These are phyloP conservation scores for Candida multigemmis DNA, from an alignment of 805 yeast genomes.

Conservation along the genomic window DNA sequence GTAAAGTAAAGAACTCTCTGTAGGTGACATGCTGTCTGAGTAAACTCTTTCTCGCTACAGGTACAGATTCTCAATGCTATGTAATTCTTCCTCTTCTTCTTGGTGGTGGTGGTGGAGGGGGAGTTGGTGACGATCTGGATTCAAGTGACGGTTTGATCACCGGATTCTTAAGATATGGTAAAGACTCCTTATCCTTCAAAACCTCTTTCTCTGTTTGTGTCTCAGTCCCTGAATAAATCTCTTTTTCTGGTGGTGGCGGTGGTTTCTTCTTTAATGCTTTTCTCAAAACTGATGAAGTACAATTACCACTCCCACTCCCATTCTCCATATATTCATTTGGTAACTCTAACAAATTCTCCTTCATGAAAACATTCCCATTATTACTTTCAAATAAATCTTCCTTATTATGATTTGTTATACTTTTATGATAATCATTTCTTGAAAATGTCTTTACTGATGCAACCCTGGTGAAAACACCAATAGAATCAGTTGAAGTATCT, in stretches of 20 bases:
- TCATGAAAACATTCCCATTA: not conserved
- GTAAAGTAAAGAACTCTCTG: no score
- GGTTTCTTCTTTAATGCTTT: conserved; percentile 26
- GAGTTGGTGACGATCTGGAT: conserved; percentile 4
- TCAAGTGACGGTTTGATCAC: conserved; percentile 1
- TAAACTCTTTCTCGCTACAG: not conserved
- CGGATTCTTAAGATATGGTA: conserved; percentile 2
- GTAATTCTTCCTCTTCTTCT: conserved; percentile 10
- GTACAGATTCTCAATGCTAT: not conserved
- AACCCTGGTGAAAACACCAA: conserved; percentile 16
- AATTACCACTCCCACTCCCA: conserved; percentile 2
- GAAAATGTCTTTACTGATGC: conserved; percentile 28
- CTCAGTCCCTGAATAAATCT: no score
- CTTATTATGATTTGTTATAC: conserved; percentile 19
- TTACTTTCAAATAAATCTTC: conserved; percentile 1
- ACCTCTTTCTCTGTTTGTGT: not conserved
- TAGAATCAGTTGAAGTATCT: conserved; percentile 11
- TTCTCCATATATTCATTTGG: conserved; percentile 20
- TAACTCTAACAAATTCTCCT: conserved; percentile 14
- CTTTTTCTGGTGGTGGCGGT: conserved; percentile 36
- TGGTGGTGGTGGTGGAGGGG: conserved; percentile 29
- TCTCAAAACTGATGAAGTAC: conserved; percentile 9
- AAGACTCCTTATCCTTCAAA: not conserved
- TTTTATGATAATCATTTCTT: conserved; percentile 25
- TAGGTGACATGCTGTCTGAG: no score